Percentiles rank a stretch among this genome's conserved stretches.
These are phyloP conservation scores for Dentiscutata heterogama DNA, from an alignment of 371 early-diverging fungal genomes.

Conservation along the genomic window DNA sequence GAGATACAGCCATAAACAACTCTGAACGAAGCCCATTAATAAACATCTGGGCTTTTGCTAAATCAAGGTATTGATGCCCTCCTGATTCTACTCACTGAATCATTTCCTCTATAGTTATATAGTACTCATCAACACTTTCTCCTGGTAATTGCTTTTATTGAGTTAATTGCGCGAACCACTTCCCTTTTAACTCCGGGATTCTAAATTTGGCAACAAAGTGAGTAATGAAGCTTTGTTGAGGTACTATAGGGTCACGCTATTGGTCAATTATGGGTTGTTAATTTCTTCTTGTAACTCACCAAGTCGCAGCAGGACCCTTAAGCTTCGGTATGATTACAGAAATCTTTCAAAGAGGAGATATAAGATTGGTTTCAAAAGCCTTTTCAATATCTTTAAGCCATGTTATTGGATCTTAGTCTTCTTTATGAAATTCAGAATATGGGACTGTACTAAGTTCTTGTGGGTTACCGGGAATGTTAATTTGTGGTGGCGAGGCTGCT, in stretches of 20 bases:
- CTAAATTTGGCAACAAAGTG: not conserved
- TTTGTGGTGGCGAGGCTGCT: not conserved
- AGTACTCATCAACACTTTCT: not conserved
- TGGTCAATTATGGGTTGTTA: not conserved
- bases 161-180: not conserved
- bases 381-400: not conserved
- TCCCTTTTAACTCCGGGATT: not conserved
- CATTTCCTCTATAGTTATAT: not conserved
- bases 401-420: not conserved
- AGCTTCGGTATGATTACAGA: not conserved
- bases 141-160: not conserved
- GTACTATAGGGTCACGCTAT: not conserved
- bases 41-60: not conserved
- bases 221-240: not conserved
- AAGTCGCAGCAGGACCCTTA: not conserved
- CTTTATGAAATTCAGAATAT: not conserved
- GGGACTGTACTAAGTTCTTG: not conserved
- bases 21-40: not conserved
- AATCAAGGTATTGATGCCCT: not conserved
- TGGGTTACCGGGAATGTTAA: not conserved
- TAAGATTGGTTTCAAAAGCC: not conserved
- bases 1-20: not conserved
- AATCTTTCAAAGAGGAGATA: not conserved
- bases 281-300: not conserved
- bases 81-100: not conserved